Base-by-base conservation (phyloP, 2,329 filamentous ascomycete species). In the Ophiosphaerella korrae region DNA sequence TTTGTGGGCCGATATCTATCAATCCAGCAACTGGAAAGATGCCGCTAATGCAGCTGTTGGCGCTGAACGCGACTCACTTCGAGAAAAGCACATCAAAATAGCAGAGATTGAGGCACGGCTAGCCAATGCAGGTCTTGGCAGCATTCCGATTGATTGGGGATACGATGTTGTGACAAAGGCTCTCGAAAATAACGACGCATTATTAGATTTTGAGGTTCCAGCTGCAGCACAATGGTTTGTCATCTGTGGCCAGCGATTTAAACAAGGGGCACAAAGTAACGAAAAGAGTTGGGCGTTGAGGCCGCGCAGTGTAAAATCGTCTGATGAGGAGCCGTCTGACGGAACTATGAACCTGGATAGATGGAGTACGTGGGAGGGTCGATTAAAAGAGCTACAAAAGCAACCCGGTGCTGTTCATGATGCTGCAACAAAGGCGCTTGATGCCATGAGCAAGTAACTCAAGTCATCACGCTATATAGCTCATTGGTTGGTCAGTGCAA, bases 91-190 rank as follows among this genome's bases (percentile, higher is more conserved):
- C 26, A 13, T 45, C 1, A 37, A 43, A n/a, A 49, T 23, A 11
- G 49, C 53, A 14, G 40, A 52, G 7, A 21, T 52, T 5, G 53
- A 52, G 26, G 53, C 53, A 3, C 41, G 40, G 21, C 26, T 56
- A 3, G 35, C 33, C 8, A 11, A 12, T 3, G 46, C 40, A 11
- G 32, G 21, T 5, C 31, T 56, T 21, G 50, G 39, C 7, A 33
- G 46, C 5, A 39, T 56, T 11, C 44, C 43, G 7, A 38, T 56
- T 12, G 40, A 36, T 21, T 52, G 53, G 40, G 53, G 42, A 3
- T 56, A 50, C 11, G 46, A 56, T 29, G 33, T 35, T 6, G 37
- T 56, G 26, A 49, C 40, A 5, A 43, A 56, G 16, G 42, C 53
- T 18, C 32, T 50, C 32, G 43, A 52, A 35, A 31, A 40, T 9